A percentile compares a stretch with the other conserved stretches of the same genome.
phyloP scores from a whole-genome alignment of 257 asterid species.

The Penstemon davidsonii region DNA sequence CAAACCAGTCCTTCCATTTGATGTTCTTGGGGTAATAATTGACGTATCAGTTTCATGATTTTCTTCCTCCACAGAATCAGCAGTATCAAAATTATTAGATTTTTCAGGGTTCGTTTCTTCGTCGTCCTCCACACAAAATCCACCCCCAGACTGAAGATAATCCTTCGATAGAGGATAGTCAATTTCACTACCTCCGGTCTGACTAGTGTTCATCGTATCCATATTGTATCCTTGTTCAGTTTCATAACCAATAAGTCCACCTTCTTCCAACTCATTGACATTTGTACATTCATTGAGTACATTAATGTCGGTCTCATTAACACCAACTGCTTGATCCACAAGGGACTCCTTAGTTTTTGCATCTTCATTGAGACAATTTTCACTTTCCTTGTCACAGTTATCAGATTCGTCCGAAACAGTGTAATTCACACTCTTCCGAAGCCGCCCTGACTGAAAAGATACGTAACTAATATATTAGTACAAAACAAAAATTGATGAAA shows the following conservation, averaged over 20 bases:
- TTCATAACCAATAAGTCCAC: slow-evolving; percentile 28
- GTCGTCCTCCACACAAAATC: slow-evolving; percentile 70
- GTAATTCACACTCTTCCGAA: slow-evolving; percentile 61
- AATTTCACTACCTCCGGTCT: slow-evolving; percentile 29
- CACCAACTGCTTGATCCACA: slow-evolving; percentile 28
- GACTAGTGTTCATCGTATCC: slow-evolving; percentile 11
- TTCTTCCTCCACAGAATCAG: slow-evolving; percentile 29
- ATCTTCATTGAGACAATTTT: slow-evolving; percentile 25
- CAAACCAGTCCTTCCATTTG: slow-evolving; percentile 17
- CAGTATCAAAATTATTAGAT: slow-evolving; percentile 18
- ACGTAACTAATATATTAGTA: slow-evolving; percentile 4
- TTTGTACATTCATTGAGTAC: slow-evolving; percentile 19
- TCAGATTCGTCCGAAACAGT: slow-evolving; percentile 39
- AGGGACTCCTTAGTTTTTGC: slow-evolving; percentile 27
- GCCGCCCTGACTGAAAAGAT: slow-evolving; percentile 65
- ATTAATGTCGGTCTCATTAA: slow-evolving; percentile 10
- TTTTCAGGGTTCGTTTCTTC: slow-evolving; percentile 29
- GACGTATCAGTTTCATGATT: slow-evolving; percentile 18
- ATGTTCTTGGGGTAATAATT: slow-evolving; percentile 15
- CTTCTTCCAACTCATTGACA: slow-evolving; percentile 19
- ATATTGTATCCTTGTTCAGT: slow-evolving; percentile 21
- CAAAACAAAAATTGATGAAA: slow-evolving; percentile 2
- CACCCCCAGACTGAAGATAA: slow-evolving; percentile 76
- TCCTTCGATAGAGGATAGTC: slow-evolving; percentile 39
- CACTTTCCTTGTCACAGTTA: slow-evolving; percentile 31